phyloP scores from a whole-genome alignment of 1,139 yeast genomes.

The Sugiyamaella pinicola region DNA sequence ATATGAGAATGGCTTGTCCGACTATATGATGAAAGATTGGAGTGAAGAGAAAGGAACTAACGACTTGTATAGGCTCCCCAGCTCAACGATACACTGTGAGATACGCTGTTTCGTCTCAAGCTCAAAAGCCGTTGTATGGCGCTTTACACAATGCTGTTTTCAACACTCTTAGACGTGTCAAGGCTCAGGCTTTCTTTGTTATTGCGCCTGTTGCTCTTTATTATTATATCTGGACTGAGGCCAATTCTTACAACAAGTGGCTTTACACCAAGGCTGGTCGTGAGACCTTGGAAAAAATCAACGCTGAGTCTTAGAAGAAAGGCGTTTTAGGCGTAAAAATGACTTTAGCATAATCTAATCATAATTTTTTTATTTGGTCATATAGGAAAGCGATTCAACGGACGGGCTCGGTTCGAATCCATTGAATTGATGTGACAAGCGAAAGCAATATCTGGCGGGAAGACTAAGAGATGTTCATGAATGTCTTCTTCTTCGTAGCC shows the following conservation, averaged over 20 bases:
- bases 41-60: constrained; percentile 2
- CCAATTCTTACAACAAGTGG: constrained; percentile 88
- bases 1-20: background rate
- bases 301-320: constrained; percentile 28
- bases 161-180: constrained; percentile 94
- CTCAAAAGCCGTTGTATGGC: constrained; percentile 91
- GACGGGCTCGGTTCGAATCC: background rate
- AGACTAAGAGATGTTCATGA: no score
- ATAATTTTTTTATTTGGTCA: constrained; percentile 3
- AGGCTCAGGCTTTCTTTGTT: constrained; percentile 79
- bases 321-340: background rate
- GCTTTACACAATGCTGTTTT: constrained; percentile 81
- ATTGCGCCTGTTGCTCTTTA: constrained; percentile 76
- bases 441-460: background rate
- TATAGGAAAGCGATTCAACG: background rate
- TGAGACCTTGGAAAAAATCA: constrained; percentile 38
- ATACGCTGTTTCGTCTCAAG: constrained; percentile 90
- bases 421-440: background rate
- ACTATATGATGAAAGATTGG: constrained; percentile 39
- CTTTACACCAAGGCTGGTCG: constrained; percentile 98
- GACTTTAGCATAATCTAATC: constrained; percentile 2
- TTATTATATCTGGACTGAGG: constrained; percentile 85
- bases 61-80: constrained; percentile 51
- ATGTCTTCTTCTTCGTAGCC: no score
- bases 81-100: constrained; percentile 62